These are phyloP conservation scores for Casuarina cunninghamiana DNA, from an alignment of 306 rosid genomes.

Conservation along the genomic window DNA sequence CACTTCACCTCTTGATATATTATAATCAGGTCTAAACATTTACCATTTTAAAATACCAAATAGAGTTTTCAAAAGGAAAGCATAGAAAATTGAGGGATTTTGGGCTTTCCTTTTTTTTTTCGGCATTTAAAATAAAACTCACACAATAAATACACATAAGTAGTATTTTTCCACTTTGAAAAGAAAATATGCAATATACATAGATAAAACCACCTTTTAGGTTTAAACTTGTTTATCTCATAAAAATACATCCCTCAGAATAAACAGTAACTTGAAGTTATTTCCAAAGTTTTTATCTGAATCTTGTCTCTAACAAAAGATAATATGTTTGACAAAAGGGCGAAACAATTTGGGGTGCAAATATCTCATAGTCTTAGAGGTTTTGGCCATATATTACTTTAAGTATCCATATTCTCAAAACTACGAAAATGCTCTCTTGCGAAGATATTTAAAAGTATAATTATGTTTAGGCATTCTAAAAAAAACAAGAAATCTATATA, in stretches of 20 bases:
- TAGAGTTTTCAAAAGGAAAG: neutral
- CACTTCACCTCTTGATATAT: neutral
- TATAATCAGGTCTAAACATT: neutral
- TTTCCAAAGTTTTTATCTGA: neutral
- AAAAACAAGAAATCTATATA: neutral
- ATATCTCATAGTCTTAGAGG: neutral
- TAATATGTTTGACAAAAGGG: neutral
- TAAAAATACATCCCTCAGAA: neutral
- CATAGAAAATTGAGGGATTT: neutral
- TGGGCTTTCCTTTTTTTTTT: no score
- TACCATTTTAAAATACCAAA: neutral
- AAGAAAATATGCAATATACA: neutral
- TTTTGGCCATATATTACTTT: neutral
- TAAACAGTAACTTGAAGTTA: neutral
- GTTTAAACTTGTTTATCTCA: neutral
- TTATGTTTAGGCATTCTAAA: conserved; percentile 1
- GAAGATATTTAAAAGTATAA: no score
- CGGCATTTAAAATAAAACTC: no score
- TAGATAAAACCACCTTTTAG: neutral
- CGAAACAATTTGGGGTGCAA: neutral
- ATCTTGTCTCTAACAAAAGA: neutral
- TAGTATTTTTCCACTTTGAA: neutral
- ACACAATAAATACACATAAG: no score
- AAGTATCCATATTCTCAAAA: neutral
- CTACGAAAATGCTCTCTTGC: neutral